These are phyloP conservation scores for Phytophthora cactorum DNA, from an alignment of 352 stramenopile species.

Conservation along the genomic window DNA sequence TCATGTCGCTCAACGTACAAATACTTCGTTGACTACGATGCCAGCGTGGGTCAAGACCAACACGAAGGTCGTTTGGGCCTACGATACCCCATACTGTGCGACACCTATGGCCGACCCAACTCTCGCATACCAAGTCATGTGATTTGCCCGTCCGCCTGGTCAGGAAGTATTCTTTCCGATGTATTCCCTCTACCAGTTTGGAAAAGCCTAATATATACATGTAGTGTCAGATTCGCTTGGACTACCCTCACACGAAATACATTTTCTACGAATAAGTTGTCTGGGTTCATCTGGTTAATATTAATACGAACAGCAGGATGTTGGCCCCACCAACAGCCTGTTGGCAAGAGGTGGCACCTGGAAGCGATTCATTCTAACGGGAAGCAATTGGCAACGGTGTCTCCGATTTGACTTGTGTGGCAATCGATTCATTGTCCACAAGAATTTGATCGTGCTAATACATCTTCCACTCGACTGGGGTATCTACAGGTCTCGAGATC, in stretches of 20 bases:
- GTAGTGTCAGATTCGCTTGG: too few species aligned
- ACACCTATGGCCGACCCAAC: slow-evolving; percentile 16
- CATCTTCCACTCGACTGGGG: too few species aligned
- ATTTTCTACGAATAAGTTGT: not conserved
- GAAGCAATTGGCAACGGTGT: too few species aligned
- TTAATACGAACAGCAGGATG: too few species aligned
- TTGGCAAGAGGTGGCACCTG: too few species aligned
- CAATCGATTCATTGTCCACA: too few species aligned
- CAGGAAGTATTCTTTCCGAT: slow-evolving; percentile 9
- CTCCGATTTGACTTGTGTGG: too few species aligned
- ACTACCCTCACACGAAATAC: not conserved
- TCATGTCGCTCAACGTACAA: slow-evolving; percentile 31
- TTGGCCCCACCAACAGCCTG: too few species aligned
- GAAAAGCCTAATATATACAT: not conserved
- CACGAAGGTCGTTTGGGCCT: slow-evolving; percentile 22
- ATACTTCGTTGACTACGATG: slow-evolving; percentile 14
- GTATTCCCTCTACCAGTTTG: not conserved
- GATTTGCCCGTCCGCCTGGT: not conserved
- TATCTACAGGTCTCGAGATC: too few species aligned
- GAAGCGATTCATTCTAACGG: too few species aligned
- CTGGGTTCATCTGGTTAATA: too few species aligned
- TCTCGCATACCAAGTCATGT: slow-evolving; percentile 28
- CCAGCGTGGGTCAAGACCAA: slow-evolving; percentile 25
- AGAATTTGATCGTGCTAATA: too few species aligned
- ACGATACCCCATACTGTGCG: slow-evolving; percentile 20